phyloP scores from a whole-genome alignment of 2,329 filamentous ascomycete genomes.

The Fusarium graminum region DNA sequence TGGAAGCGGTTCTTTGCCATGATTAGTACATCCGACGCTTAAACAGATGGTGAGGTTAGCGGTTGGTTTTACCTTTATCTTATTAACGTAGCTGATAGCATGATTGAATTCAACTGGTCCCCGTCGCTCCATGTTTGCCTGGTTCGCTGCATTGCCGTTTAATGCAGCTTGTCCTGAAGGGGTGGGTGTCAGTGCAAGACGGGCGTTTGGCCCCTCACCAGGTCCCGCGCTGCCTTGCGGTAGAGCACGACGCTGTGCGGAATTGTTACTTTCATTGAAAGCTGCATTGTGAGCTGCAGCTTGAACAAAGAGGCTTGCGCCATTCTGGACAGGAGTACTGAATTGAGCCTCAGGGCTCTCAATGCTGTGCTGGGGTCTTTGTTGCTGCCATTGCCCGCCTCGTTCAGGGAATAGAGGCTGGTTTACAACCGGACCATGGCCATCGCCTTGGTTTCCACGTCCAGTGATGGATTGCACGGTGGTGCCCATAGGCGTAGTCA shows the following conservation, averaged over 20 bases:
- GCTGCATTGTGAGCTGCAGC: slow-evolving; percentile 55
- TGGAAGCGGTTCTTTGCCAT: slow-evolving; percentile 88
- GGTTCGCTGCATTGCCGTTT: slow-evolving; percentile 70
- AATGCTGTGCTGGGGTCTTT: slow-evolving; percentile 68
- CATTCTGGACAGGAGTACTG: slow-evolving; percentile 68
- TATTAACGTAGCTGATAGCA: slow-evolving; percentile 99
- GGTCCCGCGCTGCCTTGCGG: slow-evolving; percentile 51
- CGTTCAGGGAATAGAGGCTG: slow-evolving; percentile 64
- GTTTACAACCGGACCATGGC: slow-evolving; percentile 55
- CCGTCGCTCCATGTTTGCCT: slow-evolving; percentile 81
- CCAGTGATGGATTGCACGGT: slow-evolving; percentile 87
- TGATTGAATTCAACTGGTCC: slow-evolving; percentile 99
- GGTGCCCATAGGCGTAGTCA: slow-evolving; percentile 98
- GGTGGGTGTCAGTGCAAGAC: slow-evolving; percentile 72
- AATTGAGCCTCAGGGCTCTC: slow-evolving; percentile 74
- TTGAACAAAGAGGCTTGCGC: slow-evolving; percentile 62
- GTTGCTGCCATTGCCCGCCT: slow-evolving; percentile 69
- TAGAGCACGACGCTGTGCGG: slow-evolving; percentile 52
- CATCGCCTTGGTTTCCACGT: slow-evolving; percentile 62
- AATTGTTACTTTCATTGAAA: slow-evolving; percentile 50
- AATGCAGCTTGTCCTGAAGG: slow-evolving; percentile 69
- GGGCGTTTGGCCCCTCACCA: slow-evolving; percentile 60
- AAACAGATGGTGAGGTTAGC: neutral
- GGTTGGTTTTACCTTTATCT: slow-evolving; percentile 84
- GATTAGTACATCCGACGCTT: slow-evolving; percentile 39